Evolutionary conservation across 1,284 basidiomycete genomes (phyloP).

Genomic region (Cutaneotrichosporon daszewskae): DNA sequence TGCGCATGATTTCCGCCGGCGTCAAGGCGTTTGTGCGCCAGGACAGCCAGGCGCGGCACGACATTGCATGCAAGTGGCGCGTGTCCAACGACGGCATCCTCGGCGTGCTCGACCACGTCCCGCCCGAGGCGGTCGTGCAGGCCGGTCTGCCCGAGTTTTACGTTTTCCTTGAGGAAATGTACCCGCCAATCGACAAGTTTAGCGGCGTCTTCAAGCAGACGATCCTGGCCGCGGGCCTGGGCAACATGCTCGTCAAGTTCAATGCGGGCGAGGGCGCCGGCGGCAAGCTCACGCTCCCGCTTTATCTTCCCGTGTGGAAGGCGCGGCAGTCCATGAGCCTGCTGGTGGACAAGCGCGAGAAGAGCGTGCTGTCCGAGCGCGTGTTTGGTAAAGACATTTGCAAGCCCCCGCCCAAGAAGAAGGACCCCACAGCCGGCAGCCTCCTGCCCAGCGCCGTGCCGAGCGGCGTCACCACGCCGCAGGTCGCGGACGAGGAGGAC

Average conservation of each 20-base stretch:
- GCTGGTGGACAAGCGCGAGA: slow-evolving; percentile 92
- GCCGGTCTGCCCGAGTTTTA: slow-evolving; percentile 60
- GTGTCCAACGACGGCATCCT: slow-evolving; percentile 80
- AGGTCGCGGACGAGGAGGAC: slow-evolving; percentile 7
- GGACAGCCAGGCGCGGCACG: slow-evolving; percentile 49
- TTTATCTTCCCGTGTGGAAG: slow-evolving; percentile 85
- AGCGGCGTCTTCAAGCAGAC: slow-evolving; percentile 53
- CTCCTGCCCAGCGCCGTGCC: slow-evolving; percentile 3
- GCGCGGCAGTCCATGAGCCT: slow-evolving; percentile 75
- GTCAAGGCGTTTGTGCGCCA: slow-evolving; percentile 66
- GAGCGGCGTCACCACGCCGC: background rate
- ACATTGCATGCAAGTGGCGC: slow-evolving; percentile 54
- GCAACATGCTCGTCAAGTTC: slow-evolving; percentile 69
- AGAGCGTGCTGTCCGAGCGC: slow-evolving; percentile 52
- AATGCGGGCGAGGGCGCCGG: slow-evolving; percentile 53
- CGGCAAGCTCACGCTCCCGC: slow-evolving; percentile 63
- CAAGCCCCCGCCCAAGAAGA: slow-evolving; percentile 27
- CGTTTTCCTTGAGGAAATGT: slow-evolving; percentile 65
- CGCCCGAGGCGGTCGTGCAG: slow-evolving; percentile 58
- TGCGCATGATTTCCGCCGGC: slow-evolving; percentile 84
- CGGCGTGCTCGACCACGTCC: slow-evolving; percentile 73
- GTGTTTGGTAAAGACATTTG: slow-evolving; percentile 44
- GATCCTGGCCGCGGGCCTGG: slow-evolving; percentile 45
- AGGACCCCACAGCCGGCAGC: slow-evolving; percentile 2
- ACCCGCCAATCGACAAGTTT: slow-evolving; percentile 67